These are phyloP conservation scores for Cystofilobasidium ferigula DNA, from an alignment of 768 basidiomycete species.

Conservation along the genomic window DNA sequence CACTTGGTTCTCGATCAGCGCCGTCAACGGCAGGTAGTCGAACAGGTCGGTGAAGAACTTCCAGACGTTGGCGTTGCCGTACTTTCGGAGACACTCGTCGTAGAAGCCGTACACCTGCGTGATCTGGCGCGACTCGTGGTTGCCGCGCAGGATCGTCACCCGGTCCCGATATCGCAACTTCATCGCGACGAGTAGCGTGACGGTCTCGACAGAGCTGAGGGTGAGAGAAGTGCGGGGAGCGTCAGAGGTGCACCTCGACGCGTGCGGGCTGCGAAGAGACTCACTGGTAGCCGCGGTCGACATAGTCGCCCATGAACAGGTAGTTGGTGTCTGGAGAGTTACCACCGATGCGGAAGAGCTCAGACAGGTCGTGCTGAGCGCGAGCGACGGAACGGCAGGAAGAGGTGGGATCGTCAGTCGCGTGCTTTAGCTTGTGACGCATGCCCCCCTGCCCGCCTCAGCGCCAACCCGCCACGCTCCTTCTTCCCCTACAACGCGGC, in stretches of 20 bases:
- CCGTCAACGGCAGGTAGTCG: constrained; percentile 92
- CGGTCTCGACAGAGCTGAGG: constrained; percentile 76
- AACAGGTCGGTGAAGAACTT: constrained; percentile 97
- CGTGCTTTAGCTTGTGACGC: no score
- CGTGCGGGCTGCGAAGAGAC: no score
- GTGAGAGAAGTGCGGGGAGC: constrained; percentile 13
- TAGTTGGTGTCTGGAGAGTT: constrained; percentile 99
- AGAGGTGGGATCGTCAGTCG: no score
- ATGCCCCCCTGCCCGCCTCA: no score
- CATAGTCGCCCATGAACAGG: constrained; percentile 99
- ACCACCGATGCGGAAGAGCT: constrained; percentile 95
- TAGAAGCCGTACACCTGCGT: constrained; percentile 99
- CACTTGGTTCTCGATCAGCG: constrained; percentile 97
- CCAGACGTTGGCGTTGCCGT: constrained; percentile 99
- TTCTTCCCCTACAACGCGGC: no score
- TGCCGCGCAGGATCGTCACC: constrained; percentile 93
- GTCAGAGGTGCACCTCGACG: no score
- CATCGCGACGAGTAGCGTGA: constrained; percentile 89
- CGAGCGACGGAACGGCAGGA: no score
- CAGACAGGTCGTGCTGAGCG: constrained; percentile 99
- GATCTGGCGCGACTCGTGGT: constrained; percentile 98
- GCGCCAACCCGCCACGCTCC: background rate
- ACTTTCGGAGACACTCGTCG: constrained; percentile 98
- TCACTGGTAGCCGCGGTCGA: constrained; percentile 47
- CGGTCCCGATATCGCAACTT: constrained; percentile 97